Percentiles rank a stretch among this genome's conserved stretches.
Conservation (phyloP, 2,329 filamentous ascomycete species). For the Bipolaris zeicola region DNA sequence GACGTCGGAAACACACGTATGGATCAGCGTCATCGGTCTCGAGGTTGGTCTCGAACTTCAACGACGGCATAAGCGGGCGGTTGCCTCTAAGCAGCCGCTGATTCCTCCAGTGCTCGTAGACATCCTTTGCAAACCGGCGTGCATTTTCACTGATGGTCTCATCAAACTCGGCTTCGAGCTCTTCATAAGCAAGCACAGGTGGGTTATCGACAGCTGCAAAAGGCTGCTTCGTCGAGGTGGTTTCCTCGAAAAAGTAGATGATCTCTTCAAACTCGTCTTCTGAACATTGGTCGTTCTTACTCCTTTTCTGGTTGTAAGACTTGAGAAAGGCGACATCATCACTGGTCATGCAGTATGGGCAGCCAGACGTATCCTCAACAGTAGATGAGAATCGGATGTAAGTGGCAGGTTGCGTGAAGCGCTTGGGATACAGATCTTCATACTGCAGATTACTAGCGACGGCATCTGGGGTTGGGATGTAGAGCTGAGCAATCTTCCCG, state of each 20-base stretch:
- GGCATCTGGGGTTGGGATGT: conserved; percentile 71
- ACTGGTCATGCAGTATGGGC: conserved; percentile 90
- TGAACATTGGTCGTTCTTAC: conserved; percentile 68
- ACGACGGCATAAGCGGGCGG: conserved; percentile 72
- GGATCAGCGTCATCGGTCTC: conserved; percentile 96
- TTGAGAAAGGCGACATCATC: conserved; percentile 88
- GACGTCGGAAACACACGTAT: conserved; percentile 95
- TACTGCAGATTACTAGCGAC: conserved; percentile 73
- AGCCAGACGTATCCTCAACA: conserved; percentile 91
- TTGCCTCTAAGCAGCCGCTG: conserved; percentile 71
- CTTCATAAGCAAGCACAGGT: conserved; percentile 66
- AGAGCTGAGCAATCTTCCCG: conserved; percentile 66
- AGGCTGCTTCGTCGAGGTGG: conserved; percentile 79
- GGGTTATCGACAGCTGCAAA: conserved; percentile 90
- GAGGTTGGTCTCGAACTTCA: conserved; percentile 94
- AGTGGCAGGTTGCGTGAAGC: conserved; percentile 82
- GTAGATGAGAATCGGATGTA: conserved; percentile 99
- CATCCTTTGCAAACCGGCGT: conserved; percentile 70
- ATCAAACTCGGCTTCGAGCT: conserved; percentile 68
- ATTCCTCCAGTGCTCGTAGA: conserved; percentile 89
- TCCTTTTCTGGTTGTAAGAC: conserved; percentile 78
- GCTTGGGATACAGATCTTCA: conserved; percentile 81
- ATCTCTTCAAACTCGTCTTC: conserved; percentile 93
- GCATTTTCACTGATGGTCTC: conserved; percentile 60
- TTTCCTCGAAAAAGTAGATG: conserved; percentile 94